phyloP scores from a whole-genome alignment of 202 grass and related monocot species.

The Dendrocalamus latiflorus region DNA sequence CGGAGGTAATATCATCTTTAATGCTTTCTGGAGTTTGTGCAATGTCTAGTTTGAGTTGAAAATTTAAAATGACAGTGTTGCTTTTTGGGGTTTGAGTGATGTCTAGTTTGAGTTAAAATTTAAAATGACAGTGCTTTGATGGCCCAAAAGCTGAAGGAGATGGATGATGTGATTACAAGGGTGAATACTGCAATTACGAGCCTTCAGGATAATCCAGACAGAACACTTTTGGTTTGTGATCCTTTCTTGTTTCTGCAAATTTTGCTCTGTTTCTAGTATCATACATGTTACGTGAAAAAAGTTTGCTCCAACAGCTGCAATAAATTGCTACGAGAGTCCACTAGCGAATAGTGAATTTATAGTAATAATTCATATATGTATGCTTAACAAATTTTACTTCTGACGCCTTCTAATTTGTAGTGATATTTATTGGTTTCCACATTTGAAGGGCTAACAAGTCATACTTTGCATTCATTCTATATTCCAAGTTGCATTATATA shows the following conservation, averaged over 20 bases:
- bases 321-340: neutral
- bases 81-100: neutral
- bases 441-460: neutral
- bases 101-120: slow-evolving; percentile 19
- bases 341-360: too few relatives aligned
- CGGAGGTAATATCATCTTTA: slow-evolving; percentile 45
- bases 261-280: neutral
- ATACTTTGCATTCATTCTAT: neutral
- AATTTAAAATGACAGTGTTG: slow-evolving; percentile 38
- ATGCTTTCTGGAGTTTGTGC: neutral
- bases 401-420: too few relatives aligned
- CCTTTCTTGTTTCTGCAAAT: neutral
- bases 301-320: too few relatives aligned
- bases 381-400: neutral
- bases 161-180: slow-evolving; percentile 84
- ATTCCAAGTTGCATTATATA: neutral
- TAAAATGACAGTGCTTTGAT: slow-evolving; percentile 65
- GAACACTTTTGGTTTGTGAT: slow-evolving; percentile 73
- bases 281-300: too few relatives aligned
- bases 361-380: too few relatives aligned
- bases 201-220: slow-evolving; percentile 38
- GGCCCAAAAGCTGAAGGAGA: slow-evolving; percentile 87
- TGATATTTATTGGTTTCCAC: neutral
- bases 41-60: slow-evolving; percentile 22
- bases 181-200: slow-evolving; percentile 43